Evolutionary conservation across 768 basidiomycete species (phyloP), one percentile per base, ranked within the genome.

Genomic region (Agaricus blazei): DNA sequence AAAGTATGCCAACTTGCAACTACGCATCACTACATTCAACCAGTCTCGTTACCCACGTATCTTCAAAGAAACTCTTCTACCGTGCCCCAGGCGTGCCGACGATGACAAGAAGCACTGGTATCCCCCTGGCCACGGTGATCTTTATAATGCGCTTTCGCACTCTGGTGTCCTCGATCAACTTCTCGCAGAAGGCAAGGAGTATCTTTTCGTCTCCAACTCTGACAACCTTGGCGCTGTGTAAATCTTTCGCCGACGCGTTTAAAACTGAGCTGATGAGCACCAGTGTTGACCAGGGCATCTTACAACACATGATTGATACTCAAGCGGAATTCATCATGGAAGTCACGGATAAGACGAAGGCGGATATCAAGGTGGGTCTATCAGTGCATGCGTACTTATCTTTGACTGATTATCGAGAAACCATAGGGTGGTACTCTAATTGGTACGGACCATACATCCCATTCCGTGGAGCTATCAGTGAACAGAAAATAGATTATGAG

Each of bases 201-300:
- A 96, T 74, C 83, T 97, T 63, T 98, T 97, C 67, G 91, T 94
- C 52, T 96, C 93, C 71, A 98, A 98, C 80, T 93, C 93, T 46
- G 95, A 97, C 73, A 97, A 97, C 71, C 71, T 98, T 67, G 94
- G 94, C 67, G 95, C 93, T 59, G 86, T 88, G 86, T 88, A 72
- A 62, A 84, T 74, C 6, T n/a, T 6, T 52, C 43, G 48, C 12
- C 44, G 36, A 47, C 36, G 31, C 37, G 14, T 46, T 2, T 47
- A 15, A 40, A 29, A 43, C 57, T 63, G 60, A 58, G 58, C 64
- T 53, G 9, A 59, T 60, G 29, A 31, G 46, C 38, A 48, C 51
- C 54, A 83, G 88, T 58, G 88, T 88, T 64, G 89, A 91, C 68
- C 75, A 82, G 63, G 81, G 75, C 58, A 93, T 95, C 64, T 72